Evolutionary conservation across 148 eudicot genomes (phyloP).

Genomic region (Rheum nobile): DNA sequence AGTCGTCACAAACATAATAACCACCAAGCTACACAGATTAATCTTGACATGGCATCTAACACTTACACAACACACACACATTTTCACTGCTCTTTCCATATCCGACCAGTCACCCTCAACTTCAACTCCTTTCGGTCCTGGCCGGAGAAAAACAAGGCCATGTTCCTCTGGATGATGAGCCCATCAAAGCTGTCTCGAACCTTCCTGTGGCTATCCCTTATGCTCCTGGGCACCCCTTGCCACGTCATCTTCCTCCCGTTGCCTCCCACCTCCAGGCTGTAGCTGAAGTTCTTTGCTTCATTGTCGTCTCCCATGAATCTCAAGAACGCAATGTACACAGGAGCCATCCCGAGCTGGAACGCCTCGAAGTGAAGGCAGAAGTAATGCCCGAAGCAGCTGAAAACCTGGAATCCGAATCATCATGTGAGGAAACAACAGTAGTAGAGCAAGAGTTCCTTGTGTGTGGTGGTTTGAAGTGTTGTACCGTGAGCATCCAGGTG

Average conservation of each 20-base stretch:
- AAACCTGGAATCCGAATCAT: background rate
- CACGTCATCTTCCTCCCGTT: conserved; percentile 9
- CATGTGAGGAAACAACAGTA: background rate
- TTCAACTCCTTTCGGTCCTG: conserved; percentile 11
- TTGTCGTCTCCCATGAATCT: conserved; percentile 9
- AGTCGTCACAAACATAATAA: background rate
- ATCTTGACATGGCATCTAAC: background rate
- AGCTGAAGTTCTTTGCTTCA: conserved; percentile 10
- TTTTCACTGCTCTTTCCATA: conserved; percentile 12
- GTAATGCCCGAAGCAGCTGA: conserved; percentile 12
- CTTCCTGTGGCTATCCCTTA: conserved; percentile 9
- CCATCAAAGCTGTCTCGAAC: conserved; percentile 10
- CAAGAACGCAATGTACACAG: conserved; percentile 7
- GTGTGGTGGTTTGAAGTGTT: too few species aligned
- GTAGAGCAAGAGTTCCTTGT: too few species aligned
- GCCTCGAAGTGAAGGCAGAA: conserved; percentile 11
- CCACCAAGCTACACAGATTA: conserved; percentile 1
- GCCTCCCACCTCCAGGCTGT: conserved; percentile 9
- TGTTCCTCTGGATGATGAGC: conserved; percentile 9
- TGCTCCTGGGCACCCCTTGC: conserved; percentile 13
- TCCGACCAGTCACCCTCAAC: conserved; percentile 7
- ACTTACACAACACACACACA: background rate
- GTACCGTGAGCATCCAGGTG: conserved; percentile 98
- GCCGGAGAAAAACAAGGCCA: conserved; percentile 8
- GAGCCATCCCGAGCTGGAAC: conserved; percentile 10